These are phyloP conservation scores for Naganishia friedmannii DNA, from an alignment of 768 basidiomycete genomes.

Conservation along the genomic window DNA sequence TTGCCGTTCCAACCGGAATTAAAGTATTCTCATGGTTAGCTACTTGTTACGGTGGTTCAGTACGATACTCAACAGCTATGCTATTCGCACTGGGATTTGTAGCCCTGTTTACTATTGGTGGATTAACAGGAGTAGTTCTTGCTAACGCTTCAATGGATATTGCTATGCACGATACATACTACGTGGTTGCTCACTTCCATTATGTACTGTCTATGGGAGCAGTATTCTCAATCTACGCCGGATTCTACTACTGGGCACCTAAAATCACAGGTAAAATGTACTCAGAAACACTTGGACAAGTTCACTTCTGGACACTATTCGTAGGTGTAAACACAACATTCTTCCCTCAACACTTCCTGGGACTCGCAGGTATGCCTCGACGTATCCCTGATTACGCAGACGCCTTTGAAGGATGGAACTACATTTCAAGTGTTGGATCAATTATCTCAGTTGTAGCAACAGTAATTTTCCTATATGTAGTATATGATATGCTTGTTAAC, in stretches of 20 bases:
- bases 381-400: conserved; percentile 36
- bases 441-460: conserved; percentile 38
- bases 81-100: conserved; percentile 33
- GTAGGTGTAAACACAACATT: conserved; percentile 36
- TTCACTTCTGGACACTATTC: conserved; percentile 38
- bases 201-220: conserved; percentile 37
- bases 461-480: conserved; percentile 37
- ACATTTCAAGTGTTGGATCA: conserved; percentile 38
- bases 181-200: conserved; percentile 36
- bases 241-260: conserved; percentile 37
- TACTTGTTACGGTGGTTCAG: conserved; percentile 19
- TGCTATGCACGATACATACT: conserved; percentile 33
- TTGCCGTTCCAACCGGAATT: conserved; percentile 26
- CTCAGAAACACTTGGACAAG: conserved; percentile 36
- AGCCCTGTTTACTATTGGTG: conserved; percentile 37
- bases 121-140: conserved; percentile 35
- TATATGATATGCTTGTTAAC: conserved; percentile 37
- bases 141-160: conserved; percentile 38
- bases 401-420: conserved; percentile 37
- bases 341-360: conserved; percentile 31
- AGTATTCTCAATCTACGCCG: conserved; percentile 36
- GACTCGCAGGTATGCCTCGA: conserved; percentile 22
- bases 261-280: conserved; percentile 37
- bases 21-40: conserved; percentile 24
- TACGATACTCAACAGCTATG: conserved; percentile 31